phyloP scores from a whole-genome alignment of 2,329 filamentous ascomycete genomes.

The Penicillium sp. region DNA sequence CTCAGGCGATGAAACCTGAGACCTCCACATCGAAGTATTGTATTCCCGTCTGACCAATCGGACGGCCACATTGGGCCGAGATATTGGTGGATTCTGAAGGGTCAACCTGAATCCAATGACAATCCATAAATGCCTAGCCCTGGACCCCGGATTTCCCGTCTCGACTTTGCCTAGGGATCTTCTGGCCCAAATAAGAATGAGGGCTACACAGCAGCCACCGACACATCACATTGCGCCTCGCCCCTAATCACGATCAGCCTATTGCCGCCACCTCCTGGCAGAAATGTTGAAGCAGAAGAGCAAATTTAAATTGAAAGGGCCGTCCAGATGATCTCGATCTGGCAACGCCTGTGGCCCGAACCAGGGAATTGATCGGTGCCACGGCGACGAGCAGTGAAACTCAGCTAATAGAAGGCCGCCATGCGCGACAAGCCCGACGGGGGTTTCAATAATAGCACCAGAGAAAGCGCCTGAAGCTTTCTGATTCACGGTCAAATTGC shows the following conservation, averaged over 20 bases:
- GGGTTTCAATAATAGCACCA: constrained; percentile 14
- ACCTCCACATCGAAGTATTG: too few relatives aligned
- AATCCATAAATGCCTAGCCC: background rate
- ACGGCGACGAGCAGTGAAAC: constrained; percentile 23
- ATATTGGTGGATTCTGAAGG: background rate
- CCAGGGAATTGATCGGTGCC: constrained; percentile 17
- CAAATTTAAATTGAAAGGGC: background rate
- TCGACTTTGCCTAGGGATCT: background rate
- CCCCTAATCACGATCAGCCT: constrained; percentile 7
- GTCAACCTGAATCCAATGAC: background rate
- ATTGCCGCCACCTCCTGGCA: background rate
- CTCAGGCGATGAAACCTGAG: background rate
- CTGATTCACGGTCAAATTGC: constrained; percentile 4
- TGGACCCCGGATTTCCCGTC: constrained; percentile 6
- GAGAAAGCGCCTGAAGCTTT: constrained; percentile 2
- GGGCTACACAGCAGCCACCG: constrained; percentile 2
- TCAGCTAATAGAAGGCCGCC: constrained; percentile 25
- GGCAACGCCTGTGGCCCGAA: background rate
- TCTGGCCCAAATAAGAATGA: background rate
- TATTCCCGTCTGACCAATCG: background rate
- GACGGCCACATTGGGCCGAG: background rate
- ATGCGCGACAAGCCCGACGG: constrained; percentile 11
- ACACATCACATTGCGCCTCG: constrained; percentile 7
- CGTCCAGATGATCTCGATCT: constrained; percentile 10
- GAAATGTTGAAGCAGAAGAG: background rate